Base-by-base conservation (phyloP, 257 asterid genomes). In the Ehretia macrophylla region DNA sequence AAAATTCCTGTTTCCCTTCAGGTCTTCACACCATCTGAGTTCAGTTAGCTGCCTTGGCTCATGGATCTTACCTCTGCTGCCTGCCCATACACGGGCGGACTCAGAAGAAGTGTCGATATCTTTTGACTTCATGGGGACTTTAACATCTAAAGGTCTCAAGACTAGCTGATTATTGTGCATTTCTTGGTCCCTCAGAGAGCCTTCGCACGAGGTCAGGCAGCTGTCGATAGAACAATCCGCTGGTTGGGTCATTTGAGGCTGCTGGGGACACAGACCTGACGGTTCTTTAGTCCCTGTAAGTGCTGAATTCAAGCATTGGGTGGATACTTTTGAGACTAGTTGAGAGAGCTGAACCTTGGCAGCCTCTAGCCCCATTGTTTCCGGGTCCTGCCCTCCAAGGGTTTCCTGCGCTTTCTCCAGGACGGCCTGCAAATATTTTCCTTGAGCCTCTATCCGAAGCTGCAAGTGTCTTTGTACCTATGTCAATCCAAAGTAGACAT, bases 321-420 rank as follows among this genome's bases (percentile, higher is more conserved):
- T 82, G 51, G 98, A 88, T 59, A 78, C 91, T 73, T 81, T 86
- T 37, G 95, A 82, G 46, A 79, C 95, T 68, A 85, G 70, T 66
- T 88, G 89, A 19, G 96, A 87, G 53, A 91, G 55, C 71, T 83
- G 94, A 74, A 79, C 81, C 71, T 85, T 85, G 59, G 98, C 90
- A 55, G 90, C 90, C 69, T 91, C 95, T 56, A 85, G 69, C 65
- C 84, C 86, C 37, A 75, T 51, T 42, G 89, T 65, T 62, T 88
- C 95, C 66, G 66, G 35, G 78, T 83, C 78, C 67, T 85, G 94
- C 47, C 76, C 79, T 66, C 90, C 95, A 27, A 91, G 89, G 39
- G 94, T 83, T 59, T 88, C 96, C 59, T 91, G 95, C 51, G 96
- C 96, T 63, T 83, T 85, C 77, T 88, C 96, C 52, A 91, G 90